These are phyloP conservation scores for Chenopodium suecicum DNA, from an alignment of 148 eudicot species.

Conservation along the genomic window DNA sequence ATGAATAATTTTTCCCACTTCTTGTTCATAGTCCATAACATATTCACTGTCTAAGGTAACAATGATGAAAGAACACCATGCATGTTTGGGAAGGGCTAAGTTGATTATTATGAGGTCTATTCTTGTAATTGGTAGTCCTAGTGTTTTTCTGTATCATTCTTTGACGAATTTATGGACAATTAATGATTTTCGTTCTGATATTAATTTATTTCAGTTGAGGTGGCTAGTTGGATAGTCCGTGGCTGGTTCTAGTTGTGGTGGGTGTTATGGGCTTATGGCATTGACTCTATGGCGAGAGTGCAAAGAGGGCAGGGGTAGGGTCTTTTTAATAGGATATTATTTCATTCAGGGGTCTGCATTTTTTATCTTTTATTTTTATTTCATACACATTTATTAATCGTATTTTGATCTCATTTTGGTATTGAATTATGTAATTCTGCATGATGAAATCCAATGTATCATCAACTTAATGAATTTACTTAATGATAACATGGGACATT, in stretches of 20 bases:
- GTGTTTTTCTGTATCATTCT: no score
- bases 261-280: no score
- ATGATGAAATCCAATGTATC: no score
- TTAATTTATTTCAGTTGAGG: background rate
- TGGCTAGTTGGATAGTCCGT: background rate
- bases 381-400: no score
- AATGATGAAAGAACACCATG: background rate
- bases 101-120: background rate
- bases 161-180: background rate
- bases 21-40: background rate
- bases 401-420: background rate
- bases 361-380: background rate
- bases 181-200: background rate
- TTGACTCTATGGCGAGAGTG: background rate
- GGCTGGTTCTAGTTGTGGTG: background rate
- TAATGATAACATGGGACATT: no score
- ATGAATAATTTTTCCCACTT: no score
- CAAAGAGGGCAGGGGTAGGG: no score
- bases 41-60: background rate
- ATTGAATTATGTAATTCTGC: no score
- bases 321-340: no score
- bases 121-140: background rate
- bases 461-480: no score
- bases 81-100: background rate
- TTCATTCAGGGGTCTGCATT: background rate